phyloP scores from a whole-genome alignment of 2,329 filamentous ascomycete species.

The Stagonosporopsis cucurbitacearum region DNA sequence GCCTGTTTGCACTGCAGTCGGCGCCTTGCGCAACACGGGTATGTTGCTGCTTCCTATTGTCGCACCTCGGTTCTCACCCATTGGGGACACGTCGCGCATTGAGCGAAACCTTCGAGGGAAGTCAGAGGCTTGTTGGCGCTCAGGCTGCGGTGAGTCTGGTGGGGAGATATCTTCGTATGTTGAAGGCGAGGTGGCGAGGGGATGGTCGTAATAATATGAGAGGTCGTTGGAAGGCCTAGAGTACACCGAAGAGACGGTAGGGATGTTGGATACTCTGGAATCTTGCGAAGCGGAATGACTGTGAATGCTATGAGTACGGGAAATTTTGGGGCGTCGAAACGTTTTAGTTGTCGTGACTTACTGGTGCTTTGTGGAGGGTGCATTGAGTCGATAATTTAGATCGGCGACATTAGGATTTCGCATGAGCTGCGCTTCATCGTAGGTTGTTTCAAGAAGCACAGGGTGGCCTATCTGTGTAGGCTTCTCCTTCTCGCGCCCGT shows the following conservation, averaged over 20 bases:
- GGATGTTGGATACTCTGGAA: constrained; percentile 36
- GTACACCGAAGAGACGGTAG: constrained; percentile 64
- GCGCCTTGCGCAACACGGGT: constrained; percentile 45
- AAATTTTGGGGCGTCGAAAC: neutral
- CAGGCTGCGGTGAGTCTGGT: constrained; percentile 50
- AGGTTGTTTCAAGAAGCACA: constrained; percentile 54
- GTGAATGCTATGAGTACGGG: constrained; percentile 13
- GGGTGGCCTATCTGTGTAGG: constrained; percentile 51
- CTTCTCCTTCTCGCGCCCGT: constrained; percentile 52
- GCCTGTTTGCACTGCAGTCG: constrained; percentile 28
- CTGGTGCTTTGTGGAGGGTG: constrained; percentile 28
- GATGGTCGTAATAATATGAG: constrained; percentile 31
- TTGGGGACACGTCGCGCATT: constrained; percentile 49
- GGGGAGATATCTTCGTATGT: constrained; percentile 46
- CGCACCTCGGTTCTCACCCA: constrained; percentile 45
- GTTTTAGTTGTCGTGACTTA: constrained; percentile 26
- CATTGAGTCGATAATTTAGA: constrained; percentile 37
- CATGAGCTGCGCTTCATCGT: constrained; percentile 54
- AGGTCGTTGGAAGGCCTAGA: constrained; percentile 60
- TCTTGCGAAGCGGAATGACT: constrained; percentile 34
- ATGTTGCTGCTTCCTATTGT: constrained; percentile 34
- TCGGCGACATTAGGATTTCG: constrained; percentile 42
- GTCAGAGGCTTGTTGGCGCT: constrained; percentile 24
- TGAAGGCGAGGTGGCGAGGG: constrained; percentile 26
- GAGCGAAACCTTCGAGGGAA: constrained; percentile 40